Evolutionary conservation across 2,329 filamentous ascomycete genomes (phyloP), one percentile per base, ranked within the genome.

Genomic region (Hypoxylon sp.): DNA sequence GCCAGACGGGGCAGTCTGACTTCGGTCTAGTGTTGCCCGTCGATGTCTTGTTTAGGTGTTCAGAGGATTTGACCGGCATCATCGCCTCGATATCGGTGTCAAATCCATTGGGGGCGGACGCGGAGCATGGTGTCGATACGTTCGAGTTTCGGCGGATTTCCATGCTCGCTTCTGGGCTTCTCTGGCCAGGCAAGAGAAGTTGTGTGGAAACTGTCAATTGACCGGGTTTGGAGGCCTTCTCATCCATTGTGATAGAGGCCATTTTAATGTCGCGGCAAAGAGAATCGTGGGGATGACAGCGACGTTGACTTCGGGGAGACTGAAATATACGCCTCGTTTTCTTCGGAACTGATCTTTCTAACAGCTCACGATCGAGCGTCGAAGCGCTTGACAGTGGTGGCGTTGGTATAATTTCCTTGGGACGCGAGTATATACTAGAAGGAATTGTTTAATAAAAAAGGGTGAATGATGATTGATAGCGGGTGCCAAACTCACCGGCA

Each of bases 1-100:
- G 88, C 88, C 88, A 90, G 17, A 89, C 86, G 48, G 85, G 81
- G 73, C 83, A 85, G 67, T 89, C 86, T 55, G 76, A 79, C 66
- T 82, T 82, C 59, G 82, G 83, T 31, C 76, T 75, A 42, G 74
- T 78, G 21, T 60, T 51, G 17, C 75, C 76, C 10, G 74, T 62
- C n/a, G 77, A 73, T 4, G 79, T 79, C 65, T 79, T 80, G 62
- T 76, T 79, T 29, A 76, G 73, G 31, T 77, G 75, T 73, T 84
- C 79, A 70, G 76, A 77, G 3, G 79, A 80, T 52, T 74, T 75
- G 48, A 79, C 74, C 13, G 83, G 79, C 48, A 84, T 76, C 78
- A 85, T 83, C 37, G 85, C 86, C 75, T 89, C 87, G 53, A 89
- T 80, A 70, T 89, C 87, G 4, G 85, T 84, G 56, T 89, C 87